Evolutionary conservation across 306 rosid genomes (phyloP).

Genomic region (Ormosia emarginata): DNA sequence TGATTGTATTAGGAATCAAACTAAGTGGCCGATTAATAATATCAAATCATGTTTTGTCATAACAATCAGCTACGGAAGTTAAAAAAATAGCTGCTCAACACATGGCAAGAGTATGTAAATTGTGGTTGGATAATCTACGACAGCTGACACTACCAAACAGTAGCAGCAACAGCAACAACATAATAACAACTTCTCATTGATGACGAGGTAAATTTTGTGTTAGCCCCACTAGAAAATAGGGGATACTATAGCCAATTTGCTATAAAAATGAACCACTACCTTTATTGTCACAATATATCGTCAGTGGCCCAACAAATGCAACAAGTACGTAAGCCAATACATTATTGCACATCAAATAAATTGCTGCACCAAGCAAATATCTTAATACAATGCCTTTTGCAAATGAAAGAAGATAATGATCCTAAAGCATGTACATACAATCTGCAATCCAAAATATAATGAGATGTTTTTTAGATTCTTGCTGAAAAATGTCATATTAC

Average conservation of each 20-base stretch:
- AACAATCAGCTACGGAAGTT: neutral
- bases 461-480: constrained; percentile 17
- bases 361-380: constrained; percentile 25
- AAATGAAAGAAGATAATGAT: constrained; percentile 26
- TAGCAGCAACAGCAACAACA: neutral
- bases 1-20: constrained; percentile 18
- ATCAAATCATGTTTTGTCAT: neutral
- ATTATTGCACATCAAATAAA: constrained; percentile 37
- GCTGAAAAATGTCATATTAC: constrained; percentile 6
- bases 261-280: constrained; percentile 23
- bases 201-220: constrained; percentile 11
- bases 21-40: constrained; percentile 30
- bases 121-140: constrained; percentile 38
- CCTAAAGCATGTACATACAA: neutral
- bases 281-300: constrained; percentile 30
- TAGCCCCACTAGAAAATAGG: constrained; percentile 22
- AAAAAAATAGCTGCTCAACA: neutral
- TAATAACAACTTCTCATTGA: constrained; percentile 20
- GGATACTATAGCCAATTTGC: constrained; percentile 10
- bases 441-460: neutral
- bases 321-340: constrained; percentile 46
- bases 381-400: constrained; percentile 13
- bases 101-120: neutral
- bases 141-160: constrained; percentile 5
- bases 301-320: constrained; percentile 42